Percentiles rank a stretch among this genome's conserved stretches.
Conservation (phyloP, 805 yeast genomes). For the Ogataea angusta region DNA sequence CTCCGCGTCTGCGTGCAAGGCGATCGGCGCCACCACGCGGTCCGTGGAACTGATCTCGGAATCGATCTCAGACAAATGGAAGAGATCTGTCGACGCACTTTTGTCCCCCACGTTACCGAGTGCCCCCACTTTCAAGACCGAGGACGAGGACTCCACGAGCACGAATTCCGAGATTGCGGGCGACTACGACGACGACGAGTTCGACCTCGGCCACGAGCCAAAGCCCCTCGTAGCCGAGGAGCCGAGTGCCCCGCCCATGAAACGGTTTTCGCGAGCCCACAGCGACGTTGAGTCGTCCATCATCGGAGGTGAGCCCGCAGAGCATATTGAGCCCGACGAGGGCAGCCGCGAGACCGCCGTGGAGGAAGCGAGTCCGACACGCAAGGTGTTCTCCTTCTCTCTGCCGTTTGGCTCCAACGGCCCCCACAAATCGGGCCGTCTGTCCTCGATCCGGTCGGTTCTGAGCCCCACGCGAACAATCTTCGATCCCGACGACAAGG, state of each 20-base stretch:
- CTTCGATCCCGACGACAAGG: constrained; percentile 23
- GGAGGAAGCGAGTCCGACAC: constrained; percentile 26
- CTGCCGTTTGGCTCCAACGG: constrained; percentile 53
- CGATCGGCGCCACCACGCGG: background rate
- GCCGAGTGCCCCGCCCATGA: background rate
- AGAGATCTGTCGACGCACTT: constrained; percentile 7
- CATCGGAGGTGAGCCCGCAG: constrained; percentile 48
- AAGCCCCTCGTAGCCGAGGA: background rate
- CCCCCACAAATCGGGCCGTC: constrained; percentile 15
- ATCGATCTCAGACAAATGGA: background rate
- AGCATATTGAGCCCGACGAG: constrained; percentile 4
- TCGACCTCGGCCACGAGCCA: constrained; percentile 4
- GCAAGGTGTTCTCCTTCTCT: constrained; percentile 49
- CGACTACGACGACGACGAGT: constrained; percentile 24
- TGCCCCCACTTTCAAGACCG: constrained; percentile 1
- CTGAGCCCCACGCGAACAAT: constrained; percentile 5
- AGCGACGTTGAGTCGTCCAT: constrained; percentile 39
- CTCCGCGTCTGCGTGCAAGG: constrained; percentile 2
- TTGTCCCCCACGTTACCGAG: constrained; percentile 1
- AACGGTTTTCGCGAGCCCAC: constrained; percentile 1
- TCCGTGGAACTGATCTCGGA: constrained; percentile 3
- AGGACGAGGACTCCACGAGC: constrained; percentile 22
- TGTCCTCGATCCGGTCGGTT: constrained; percentile 13
- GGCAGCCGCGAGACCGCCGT: constrained; percentile 18
- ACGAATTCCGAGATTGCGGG: constrained; percentile 20